phyloP scores from a whole-genome alignment of 1,139 yeast species.

The Ogataea hybrid region DNA sequence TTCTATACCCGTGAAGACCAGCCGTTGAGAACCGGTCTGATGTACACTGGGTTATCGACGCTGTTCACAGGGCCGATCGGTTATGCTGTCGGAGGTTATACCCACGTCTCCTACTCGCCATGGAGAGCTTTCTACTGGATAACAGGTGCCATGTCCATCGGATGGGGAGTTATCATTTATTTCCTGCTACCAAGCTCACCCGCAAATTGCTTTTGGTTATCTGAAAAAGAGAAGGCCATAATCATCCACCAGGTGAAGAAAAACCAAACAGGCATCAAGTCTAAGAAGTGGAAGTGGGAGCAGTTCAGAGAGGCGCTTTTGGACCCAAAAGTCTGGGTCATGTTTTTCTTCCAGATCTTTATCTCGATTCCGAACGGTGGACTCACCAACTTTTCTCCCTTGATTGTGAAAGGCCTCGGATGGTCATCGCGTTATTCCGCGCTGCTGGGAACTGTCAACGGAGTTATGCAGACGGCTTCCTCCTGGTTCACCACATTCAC shows the following conservation, averaged over 20 bases:
- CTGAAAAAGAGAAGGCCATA: slow-evolving; percentile 43
- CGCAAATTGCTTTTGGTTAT: slow-evolving; percentile 49
- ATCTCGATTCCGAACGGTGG: slow-evolving; percentile 41
- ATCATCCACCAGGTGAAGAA: slow-evolving; percentile 21
- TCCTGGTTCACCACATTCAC: slow-evolving; percentile 16
- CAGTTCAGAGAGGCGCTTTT: slow-evolving; percentile 38
- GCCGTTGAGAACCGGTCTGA: slow-evolving; percentile 22
- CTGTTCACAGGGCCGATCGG: slow-evolving; percentile 34
- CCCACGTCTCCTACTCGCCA: slow-evolving; percentile 14
- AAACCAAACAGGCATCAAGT: slow-evolving; percentile 31
- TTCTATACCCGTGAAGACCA: slow-evolving; percentile 29
- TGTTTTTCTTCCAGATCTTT: slow-evolving; percentile 35
- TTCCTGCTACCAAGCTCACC: slow-evolving; percentile 54
- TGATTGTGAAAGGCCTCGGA: slow-evolving; percentile 25
- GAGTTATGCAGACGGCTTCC: slow-evolving; percentile 22
- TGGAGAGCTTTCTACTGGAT: slow-evolving; percentile 24
- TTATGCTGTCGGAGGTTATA: slow-evolving; percentile 26
- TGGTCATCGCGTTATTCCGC: slow-evolving; percentile 19
- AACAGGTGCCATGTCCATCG: slow-evolving; percentile 27
- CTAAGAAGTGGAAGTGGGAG: slow-evolving; percentile 22
- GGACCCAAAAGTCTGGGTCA: slow-evolving; percentile 39
- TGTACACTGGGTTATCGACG: slow-evolving; percentile 25
- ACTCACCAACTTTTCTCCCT: slow-evolving; percentile 27
- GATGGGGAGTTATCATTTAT: slow-evolving; percentile 33
- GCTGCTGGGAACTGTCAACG: slow-evolving; percentile 22